Conservation (phyloP, 495 filamentous ascomycete species). For the Xylaria curta region DNA sequence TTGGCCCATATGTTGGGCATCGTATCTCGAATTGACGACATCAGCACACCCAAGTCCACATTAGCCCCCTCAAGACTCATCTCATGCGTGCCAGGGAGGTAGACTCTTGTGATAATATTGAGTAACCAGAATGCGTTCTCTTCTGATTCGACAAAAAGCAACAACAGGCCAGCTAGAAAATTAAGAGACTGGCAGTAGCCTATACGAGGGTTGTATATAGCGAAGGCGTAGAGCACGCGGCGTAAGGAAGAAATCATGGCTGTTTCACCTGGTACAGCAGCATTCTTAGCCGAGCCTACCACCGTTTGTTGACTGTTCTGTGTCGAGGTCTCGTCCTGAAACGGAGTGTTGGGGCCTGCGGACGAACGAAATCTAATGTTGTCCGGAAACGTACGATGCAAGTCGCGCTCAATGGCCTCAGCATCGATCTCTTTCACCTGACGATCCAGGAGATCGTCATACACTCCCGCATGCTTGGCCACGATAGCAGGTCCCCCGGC, state of each 20-base stretch:
- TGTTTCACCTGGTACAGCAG: conserved; percentile 64
- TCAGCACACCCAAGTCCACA: conserved; percentile 92
- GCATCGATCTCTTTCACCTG: conserved; percentile 73
- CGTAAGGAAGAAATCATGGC: conserved; percentile 80
- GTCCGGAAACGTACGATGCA: conserved; percentile 95
- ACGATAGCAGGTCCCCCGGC: conserved; percentile 85
- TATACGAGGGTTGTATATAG: conserved; percentile 84
- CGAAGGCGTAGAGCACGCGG: conserved; percentile 86
- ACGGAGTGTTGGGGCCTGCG: not conserved
- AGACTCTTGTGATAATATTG: conserved; percentile 85
- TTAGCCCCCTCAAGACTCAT: conserved; percentile 91
- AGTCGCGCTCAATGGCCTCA: conserved; percentile 92
- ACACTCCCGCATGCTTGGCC: conserved; percentile 74
- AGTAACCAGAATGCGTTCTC: conserved; percentile 96
- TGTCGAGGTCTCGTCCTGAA: conserved; percentile 18
- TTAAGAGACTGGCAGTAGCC: conserved; percentile 98
- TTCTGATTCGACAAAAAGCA: conserved; percentile 84
- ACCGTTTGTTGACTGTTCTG: conserved; percentile 43
- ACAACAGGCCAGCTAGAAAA: conserved; percentile 93
- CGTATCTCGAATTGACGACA: conserved; percentile 81
- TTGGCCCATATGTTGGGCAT: conserved; percentile 88
- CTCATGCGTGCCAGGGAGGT: conserved; percentile 92
- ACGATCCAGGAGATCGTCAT: conserved; percentile 68
- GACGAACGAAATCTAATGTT: conserved; percentile 74
- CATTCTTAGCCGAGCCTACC: conserved; percentile 25